Evolutionary conservation across 495 filamentous ascomycete species (phyloP).

Genomic region (Hyaloscypha variabilis): DNA sequence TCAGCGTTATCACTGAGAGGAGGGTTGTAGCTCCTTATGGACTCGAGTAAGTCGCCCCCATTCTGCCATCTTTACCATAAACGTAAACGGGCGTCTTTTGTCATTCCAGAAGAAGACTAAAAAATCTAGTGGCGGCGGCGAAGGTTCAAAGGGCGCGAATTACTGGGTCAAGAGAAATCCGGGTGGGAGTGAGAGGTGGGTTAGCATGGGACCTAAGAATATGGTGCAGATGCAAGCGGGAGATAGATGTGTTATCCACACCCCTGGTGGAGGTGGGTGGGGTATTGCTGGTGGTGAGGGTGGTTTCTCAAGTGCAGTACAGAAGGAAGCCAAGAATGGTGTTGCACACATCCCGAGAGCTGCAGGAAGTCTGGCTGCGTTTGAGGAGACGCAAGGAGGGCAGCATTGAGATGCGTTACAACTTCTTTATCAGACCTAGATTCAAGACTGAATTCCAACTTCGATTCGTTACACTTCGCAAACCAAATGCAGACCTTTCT

Average conservation of each 20-base stretch:
- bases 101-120: too few species aligned
- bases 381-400: background rate
- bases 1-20: conserved; percentile 21
- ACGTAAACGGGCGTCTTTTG: too few species aligned
- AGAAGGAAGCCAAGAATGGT: background rate
- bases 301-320: background rate
- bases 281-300: conserved; percentile 35
- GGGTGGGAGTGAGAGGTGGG: conserved; percentile 46
- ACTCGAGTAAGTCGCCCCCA: background rate
- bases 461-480: too few species aligned
- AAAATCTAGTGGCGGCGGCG: conserved; percentile 17
- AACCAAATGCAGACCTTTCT: too few species aligned
- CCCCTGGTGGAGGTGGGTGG: conserved; percentile 55
- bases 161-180: conserved; percentile 32
- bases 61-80: background rate
- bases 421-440: too few species aligned
- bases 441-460: too few species aligned
- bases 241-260: conserved; percentile 62
- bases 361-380: background rate
- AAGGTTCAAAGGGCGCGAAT: conserved; percentile 15
- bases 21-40: conserved; percentile 16
- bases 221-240: conserved; percentile 62
- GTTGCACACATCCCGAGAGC: background rate
- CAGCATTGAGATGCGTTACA: too few species aligned
- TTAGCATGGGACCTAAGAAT: conserved; percentile 70